Base-by-base conservation (phyloP, 345 rosid species). In the Salix purpurea region DNA sequence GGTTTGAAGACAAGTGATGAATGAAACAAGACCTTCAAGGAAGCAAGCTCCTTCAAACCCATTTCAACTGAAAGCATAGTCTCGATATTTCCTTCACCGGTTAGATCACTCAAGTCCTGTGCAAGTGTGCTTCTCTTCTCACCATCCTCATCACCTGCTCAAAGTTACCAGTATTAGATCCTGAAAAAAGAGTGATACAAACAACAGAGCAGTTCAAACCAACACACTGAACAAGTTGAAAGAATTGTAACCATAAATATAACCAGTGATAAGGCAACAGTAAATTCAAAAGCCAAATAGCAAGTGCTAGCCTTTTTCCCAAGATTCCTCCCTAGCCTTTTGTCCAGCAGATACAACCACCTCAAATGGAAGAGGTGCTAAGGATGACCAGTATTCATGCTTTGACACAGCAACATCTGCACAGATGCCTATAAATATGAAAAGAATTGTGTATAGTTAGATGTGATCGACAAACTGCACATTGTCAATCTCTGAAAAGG, bases 11-110 rank as follows among this genome's bases (percentile, higher is more conserved):
- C 10, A 75, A 54, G 26, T 16, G 61, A 70, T 44, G 72, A 7
- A 69, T 69, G 19, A 68, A 28, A 67, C 65, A 28, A 44, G 83
- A 96, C 99, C 97, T 96, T 96, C 80, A 96, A 83, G 69, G 94
- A 89, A 21, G 97, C 91, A 83, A 94, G 83, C 83, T 96, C 97
- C 84, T 93, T 88, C 83, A 96, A 84, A 76, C 95, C 98, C 98
- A 96, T 96, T 85, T 92, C 97, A 80, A 96, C 97, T 56, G 97
- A 92, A 71, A 94, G 98, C 97, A 94, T 92, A 76, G 91, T 92
- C 89, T 96, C 99, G 39, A 96, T 94, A 86, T 94, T 96, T 80
- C 98, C 98, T 87, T 96, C 99, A 80, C 98, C 98, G 0, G 91
- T 89, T 76, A 96, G 80, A 80, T 91, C 95, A 79, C 85, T 90